Evolutionary conservation across 129 eudicot species (phyloP), one percentile per base, ranked within the genome.

Genomic region (Calendula officinalis): DNA sequence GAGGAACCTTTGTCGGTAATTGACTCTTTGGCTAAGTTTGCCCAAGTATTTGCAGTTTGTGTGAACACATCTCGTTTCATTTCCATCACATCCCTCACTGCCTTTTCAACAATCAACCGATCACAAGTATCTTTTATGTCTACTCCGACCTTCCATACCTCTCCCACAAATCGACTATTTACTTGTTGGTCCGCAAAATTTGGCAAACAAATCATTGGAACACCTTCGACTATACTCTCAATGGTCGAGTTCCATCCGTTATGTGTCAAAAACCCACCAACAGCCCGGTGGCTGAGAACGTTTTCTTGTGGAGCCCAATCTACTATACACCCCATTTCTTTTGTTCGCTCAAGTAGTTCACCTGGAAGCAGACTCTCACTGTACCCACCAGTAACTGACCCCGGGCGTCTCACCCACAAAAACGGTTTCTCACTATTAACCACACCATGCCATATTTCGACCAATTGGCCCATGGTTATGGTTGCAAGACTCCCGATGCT

Each of bases 381-480:
- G 39, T 47, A 64, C 34, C 17, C 69, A 5, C 72, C 74, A 4
- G 14, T 69, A 7, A 69, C 14, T 9, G 66, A 69, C n/a, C 66
- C 66, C 4, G 66, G 74, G 4, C 74, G 64, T 44, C 63, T 61
- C 17, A 57, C 74, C 74, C 69, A 64, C 40, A 64, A 64, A 53
- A 64, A 64, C 3, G 69, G 69, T 7, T 48, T 64, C 17, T 35
- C 74, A 34, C 66, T 56, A 44, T 56, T 56, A 48, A 56, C 74
- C 37, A 69, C 30, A 50, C 74, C 74, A 34, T 57, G 64, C 74
- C 74, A 69, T 33, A 69, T 56, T 37, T 69, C 74, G 11, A 69
- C 12, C 8, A 69, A 10, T 38, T 69, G 66, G 45, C 43, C 47
- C 2, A 69, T 34, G 1, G 74, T 56, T 66, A 69, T 69, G 17